Conservation (phyloP, 2,329 filamentous ascomycete species). For the Hypoxylon rubiginosum region DNA sequence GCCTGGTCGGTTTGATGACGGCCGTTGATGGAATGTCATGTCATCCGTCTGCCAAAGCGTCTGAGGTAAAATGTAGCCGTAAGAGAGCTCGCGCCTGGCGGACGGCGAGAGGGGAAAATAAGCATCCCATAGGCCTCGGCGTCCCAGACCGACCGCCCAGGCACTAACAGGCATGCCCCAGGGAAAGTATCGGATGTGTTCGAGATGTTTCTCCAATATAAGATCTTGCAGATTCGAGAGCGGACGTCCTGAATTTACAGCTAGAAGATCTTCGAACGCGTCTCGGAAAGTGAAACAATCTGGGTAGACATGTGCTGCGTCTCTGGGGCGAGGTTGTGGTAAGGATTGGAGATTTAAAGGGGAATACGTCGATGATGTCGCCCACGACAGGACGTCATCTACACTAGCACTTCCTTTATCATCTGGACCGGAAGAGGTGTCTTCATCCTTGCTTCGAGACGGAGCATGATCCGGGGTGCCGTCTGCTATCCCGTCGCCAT, state of each 20-base stretch:
- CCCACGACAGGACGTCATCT: constrained; percentile 54
- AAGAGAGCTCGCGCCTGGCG: constrained; percentile 20
- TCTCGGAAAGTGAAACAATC: constrained; percentile 66
- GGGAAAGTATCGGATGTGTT: constrained; percentile 43
- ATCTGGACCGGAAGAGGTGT: constrained; percentile 1
- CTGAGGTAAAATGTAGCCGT: constrained; percentile 18
- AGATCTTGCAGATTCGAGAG: constrained; percentile 57
- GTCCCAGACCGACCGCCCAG: constrained; percentile 58
- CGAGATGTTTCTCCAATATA: constrained; percentile 22
- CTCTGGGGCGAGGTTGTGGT: constrained; percentile 62
- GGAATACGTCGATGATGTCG: constrained; percentile 59
- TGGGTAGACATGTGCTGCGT: constrained; percentile 51
- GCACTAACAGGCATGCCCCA: constrained; percentile 57
- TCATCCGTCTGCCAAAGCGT: constrained; percentile 10
- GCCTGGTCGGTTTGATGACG: constrained; percentile 9
- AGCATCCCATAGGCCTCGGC: constrained; percentile 55
- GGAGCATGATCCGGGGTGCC: not conserved
- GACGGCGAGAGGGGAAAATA: constrained; percentile 47
- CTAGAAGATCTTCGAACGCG: constrained; percentile 70
- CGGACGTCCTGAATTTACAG: constrained; percentile 58
- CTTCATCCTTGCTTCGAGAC: constrained; percentile 2
- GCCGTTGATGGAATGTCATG: constrained; percentile 21
- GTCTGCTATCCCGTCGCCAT: constrained; percentile 2
- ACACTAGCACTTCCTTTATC: constrained; percentile 9
- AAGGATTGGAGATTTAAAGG: constrained; percentile 61